Conservation (phyloP, 2,329 filamentous ascomycete genomes). For the Gnomoniopsis smithogilvyi region DNA sequence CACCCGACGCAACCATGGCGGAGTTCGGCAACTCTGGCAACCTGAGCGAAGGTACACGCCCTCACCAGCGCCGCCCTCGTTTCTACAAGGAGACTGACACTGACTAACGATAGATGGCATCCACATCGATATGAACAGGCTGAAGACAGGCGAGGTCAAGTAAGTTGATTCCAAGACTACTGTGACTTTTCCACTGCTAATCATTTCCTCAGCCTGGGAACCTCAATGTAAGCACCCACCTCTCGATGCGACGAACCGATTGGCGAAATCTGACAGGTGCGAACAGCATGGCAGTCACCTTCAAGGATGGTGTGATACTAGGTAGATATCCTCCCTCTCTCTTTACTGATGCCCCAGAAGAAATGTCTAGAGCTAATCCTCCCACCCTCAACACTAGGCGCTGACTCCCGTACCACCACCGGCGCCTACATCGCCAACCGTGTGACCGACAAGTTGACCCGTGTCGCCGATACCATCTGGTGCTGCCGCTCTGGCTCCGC, state of each 20-base stretch:
- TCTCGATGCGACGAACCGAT: constrained; percentile 21
- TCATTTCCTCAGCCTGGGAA: constrained; percentile 69
- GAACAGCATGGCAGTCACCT: constrained; percentile 93
- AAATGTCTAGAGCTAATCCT: background rate
- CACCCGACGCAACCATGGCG: constrained; percentile 40
- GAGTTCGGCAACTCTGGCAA: constrained; percentile 62
- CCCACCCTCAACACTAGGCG: constrained; percentile 48
- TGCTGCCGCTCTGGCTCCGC: constrained; percentile 98
- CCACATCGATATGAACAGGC: constrained; percentile 95
- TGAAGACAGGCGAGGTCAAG: constrained; percentile 99
- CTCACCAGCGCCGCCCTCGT: constrained; percentile 3
- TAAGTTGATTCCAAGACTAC: constrained; percentile 45
- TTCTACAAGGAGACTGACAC: constrained; percentile 17
- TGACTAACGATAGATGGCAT: constrained; percentile 74
- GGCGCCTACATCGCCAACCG: constrained; percentile 98
- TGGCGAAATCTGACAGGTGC: constrained; percentile 24
- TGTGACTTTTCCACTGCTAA: constrained; percentile 25
- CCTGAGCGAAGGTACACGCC: constrained; percentile 57
- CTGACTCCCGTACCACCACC: constrained; percentile 95
- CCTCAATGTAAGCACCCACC: constrained; percentile 71
- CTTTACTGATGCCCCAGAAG: background rate
- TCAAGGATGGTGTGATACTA: constrained; percentile 96
- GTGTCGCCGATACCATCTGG: constrained; percentile 99
- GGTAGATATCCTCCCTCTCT: constrained; percentile 42
- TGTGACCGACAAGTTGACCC: constrained; percentile 98